These are phyloP conservation scores for Fusarium protoensiforme DNA, from an alignment of 2,329 filamentous ascomycete genomes.

Conservation along the genomic window DNA sequence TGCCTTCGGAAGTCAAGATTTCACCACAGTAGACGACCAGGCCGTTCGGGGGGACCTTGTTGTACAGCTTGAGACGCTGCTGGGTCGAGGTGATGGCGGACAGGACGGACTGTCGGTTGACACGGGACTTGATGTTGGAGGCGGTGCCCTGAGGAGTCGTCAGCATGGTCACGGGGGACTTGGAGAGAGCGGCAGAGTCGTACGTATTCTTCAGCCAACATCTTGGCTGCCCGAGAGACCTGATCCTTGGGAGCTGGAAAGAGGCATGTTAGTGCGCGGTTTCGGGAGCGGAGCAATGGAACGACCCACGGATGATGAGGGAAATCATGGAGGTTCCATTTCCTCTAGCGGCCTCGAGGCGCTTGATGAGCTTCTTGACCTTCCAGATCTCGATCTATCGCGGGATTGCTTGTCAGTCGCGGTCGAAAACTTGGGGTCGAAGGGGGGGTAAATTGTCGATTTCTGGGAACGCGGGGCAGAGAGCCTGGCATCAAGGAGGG, in stretches of 20 bases:
- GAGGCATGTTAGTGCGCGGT: conserved; percentile 40
- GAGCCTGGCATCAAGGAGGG: conserved; percentile 34
- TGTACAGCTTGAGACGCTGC: conserved; percentile 98
- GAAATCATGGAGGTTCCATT: conserved; percentile 99
- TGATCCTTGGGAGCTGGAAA: conserved; percentile 92
- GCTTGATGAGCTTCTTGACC: conserved; percentile 99
- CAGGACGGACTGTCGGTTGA: conserved; percentile 97
- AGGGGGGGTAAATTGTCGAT: conserved; percentile 9
- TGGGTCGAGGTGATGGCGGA: conserved; percentile 99
- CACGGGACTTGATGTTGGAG: conserved; percentile 99
- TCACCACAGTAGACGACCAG: conserved; percentile 99
- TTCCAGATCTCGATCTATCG: conserved; percentile 84
- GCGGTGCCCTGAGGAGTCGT: conserved; percentile 81
- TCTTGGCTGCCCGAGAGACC: conserved; percentile 94
- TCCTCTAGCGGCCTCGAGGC: conserved; percentile 94
- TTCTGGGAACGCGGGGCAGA: conserved; percentile 45
- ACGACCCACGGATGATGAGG: conserved; percentile 88
- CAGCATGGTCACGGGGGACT: conserved; percentile 16
- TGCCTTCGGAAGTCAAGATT: conserved; percentile 98
- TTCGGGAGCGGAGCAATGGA: conserved; percentile 14
- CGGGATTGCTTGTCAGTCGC: conserved; percentile 30
- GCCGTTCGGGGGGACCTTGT: conserved; percentile 97
- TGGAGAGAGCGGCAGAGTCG: conserved; percentile 44
- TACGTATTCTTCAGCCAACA: conserved; percentile 99
- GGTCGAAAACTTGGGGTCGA: conserved; percentile 8